Conservation (phyloP, 257 asterid genomes). For the Schizonepeta tenuifolia region DNA sequence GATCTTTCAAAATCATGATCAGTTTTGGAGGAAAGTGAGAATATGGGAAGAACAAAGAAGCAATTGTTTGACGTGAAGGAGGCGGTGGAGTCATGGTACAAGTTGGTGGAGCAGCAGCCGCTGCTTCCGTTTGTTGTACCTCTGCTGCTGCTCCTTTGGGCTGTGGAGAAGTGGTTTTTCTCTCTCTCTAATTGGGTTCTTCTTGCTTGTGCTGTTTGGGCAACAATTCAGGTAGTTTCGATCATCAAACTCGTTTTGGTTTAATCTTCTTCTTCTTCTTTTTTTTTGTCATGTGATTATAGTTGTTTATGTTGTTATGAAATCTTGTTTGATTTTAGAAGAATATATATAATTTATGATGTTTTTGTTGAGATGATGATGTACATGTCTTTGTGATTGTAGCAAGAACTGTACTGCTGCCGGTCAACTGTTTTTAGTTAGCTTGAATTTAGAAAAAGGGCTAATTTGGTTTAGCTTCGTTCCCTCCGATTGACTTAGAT, state of each 20-base stretch:
- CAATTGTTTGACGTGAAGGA: conserved; percentile 51
- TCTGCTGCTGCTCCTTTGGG: conserved; percentile 67
- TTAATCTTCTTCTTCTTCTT: not conserved
- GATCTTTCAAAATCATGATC: conserved; percentile 20
- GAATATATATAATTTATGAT: not conserved
- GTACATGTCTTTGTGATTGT: not conserved
- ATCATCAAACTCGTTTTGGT: not conserved
- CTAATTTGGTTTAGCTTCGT: not conserved
- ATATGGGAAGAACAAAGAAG: conserved; percentile 67
- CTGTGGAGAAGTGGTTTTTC: conserved; percentile 84
- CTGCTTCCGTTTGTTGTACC: conserved; percentile 67
- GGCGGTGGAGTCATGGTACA: conserved; percentile 54
- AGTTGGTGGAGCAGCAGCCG: conserved; percentile 71
- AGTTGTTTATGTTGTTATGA: not conserved
- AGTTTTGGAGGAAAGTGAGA: conserved; percentile 24
- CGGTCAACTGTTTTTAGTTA: not conserved
- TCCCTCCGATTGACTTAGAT: not conserved
- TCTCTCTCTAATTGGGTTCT: conserved; percentile 89
- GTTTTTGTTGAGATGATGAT: not conserved
- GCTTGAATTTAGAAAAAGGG: conserved; percentile 19
- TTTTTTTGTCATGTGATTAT: not conserved
- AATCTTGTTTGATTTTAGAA: not conserved
- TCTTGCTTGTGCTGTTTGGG: conserved; percentile 83
- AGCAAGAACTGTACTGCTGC: conserved; percentile 9
- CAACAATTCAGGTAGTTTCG: conserved; percentile 72